A percentile compares a stretch with the other conserved stretches of the same genome.
Evolutionary conservation across 2,329 filamentous ascomycete genomes (phyloP).

Genomic region (Purpureocillium takamizusanense): DNA sequence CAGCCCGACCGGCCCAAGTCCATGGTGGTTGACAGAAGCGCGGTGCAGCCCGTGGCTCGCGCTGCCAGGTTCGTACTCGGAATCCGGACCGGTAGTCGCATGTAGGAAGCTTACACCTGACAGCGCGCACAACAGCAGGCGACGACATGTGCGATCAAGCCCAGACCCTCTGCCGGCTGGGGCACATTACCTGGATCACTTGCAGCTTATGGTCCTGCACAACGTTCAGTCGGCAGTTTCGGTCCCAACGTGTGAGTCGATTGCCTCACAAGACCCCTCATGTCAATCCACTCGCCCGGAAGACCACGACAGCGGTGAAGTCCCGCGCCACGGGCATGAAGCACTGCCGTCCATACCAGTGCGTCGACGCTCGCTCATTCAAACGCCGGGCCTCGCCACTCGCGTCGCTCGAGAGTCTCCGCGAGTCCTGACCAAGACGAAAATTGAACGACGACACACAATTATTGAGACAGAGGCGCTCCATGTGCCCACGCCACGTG

Average conservation of each 20-base stretch:
- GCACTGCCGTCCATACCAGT: constrained; percentile 32
- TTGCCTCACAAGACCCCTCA: background rate
- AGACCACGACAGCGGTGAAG: background rate
- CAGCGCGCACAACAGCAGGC: background rate
- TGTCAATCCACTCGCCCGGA: background rate
- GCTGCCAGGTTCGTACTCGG: constrained; percentile 7
- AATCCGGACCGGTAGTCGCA: no score
- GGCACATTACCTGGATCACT: no score
- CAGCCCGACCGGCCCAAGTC: constrained; percentile 4
- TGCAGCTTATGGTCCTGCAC: no score
- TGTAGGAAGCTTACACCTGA: background rate
- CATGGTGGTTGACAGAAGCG: constrained; percentile 1
- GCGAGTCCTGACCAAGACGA: constrained; percentile 18
- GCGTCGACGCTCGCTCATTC: constrained; percentile 37
- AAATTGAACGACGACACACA: constrained; percentile 27
- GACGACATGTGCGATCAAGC: no score
- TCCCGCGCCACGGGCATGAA: background rate
- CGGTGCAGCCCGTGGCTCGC: constrained; percentile 4
- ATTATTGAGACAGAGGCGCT: constrained; percentile 5
- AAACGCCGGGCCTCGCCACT: constrained; percentile 41
- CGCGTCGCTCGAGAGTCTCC: constrained; percentile 18
- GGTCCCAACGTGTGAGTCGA: no score
- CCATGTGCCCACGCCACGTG: background rate
- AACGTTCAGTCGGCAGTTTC: no score
- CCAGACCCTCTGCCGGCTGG: no score